phyloP scores from a whole-genome alignment of 1,284 basidiomycete genomes.

The Fomitopsis betulina region DNA sequence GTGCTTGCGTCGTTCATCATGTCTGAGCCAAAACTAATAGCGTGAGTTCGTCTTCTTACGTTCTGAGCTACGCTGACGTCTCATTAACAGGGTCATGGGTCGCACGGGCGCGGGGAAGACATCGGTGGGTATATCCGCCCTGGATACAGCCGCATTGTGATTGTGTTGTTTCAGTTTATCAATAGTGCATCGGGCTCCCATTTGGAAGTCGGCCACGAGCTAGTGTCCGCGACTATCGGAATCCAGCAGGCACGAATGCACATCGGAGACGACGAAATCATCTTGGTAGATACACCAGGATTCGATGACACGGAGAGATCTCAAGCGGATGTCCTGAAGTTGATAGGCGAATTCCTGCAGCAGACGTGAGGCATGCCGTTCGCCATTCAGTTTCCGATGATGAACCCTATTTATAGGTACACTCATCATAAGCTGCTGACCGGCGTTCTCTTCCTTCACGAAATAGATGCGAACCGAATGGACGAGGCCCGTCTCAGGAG shows the following conservation, averaged over 20 bases:
- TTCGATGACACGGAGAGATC: constrained; percentile 36
- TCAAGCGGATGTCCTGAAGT: constrained; percentile 34
- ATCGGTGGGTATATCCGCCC: constrained; percentile 4
- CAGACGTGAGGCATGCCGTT: neutral
- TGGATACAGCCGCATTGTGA: neutral
- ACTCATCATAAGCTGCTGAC: constrained; percentile 34
- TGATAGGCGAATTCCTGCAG: neutral
- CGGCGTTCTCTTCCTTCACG: constrained; percentile 51
- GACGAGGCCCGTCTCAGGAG: constrained; percentile 44
- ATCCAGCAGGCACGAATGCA: constrained; percentile 12
- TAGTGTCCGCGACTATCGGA: constrained; percentile 16
- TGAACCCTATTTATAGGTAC: constrained; percentile 25
- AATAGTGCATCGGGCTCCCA: constrained; percentile 17
- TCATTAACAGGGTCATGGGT: constrained; percentile 16
- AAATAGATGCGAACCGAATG: constrained; percentile 48
- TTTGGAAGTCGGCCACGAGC: constrained; percentile 12
- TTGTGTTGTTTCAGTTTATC: constrained; percentile 15
- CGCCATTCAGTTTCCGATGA: too few species aligned
- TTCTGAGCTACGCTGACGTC: neutral
- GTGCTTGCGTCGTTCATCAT: neutral
- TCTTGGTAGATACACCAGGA: constrained; percentile 33
- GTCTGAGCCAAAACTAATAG: too few species aligned
- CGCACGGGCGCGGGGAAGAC: constrained; percentile 19
- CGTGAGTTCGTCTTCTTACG: too few species aligned
- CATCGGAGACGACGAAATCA: neutral